A percentile compares a stretch with the other conserved stretches of the same genome.
Conservation (phyloP, 2,329 filamentous ascomycete species). For the Sarocladiaceae sp. region DNA sequence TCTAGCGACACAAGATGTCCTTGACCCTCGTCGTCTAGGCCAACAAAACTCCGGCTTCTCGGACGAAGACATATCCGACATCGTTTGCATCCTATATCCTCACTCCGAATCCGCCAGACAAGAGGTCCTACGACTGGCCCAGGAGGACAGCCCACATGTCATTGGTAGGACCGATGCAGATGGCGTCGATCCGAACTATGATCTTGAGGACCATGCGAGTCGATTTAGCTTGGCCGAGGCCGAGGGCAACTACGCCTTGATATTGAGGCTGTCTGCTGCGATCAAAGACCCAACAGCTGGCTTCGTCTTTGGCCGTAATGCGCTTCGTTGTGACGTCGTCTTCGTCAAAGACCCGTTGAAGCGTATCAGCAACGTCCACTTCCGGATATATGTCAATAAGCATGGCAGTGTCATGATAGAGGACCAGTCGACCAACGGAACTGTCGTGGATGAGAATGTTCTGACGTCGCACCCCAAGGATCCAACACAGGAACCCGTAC, state of each 20-base stretch:
- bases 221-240: slow-evolving; percentile 32
- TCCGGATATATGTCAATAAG: slow-evolving; percentile 87
- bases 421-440: slow-evolving; percentile 95
- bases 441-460: slow-evolving; percentile 71
- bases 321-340: slow-evolving; percentile 65
- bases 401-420: slow-evolving; percentile 86
- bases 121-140: slow-evolving; percentile 56
- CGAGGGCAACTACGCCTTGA: slow-evolving; percentile 61
- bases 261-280: slow-evolving; percentile 71
- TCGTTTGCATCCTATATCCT: slow-evolving; percentile 84
- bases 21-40: slow-evolving; percentile 76
- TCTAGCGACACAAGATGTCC: slow-evolving; percentile 69
- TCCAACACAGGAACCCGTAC: slow-evolving; percentile 26
- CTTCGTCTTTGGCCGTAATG: slow-evolving; percentile 83
- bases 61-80: slow-evolving; percentile 79
- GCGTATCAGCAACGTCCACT: slow-evolving; percentile 91
- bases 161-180: slow-evolving; percentile 45
- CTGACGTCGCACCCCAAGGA: slow-evolving; percentile 44
- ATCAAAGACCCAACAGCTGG: slow-evolving; percentile 67
- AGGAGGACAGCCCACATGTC: slow-evolving; percentile 43
- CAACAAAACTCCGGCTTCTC: slow-evolving; percentile 78
- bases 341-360: slow-evolving; percentile 63
- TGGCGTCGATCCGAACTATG: slow-evolving; percentile 47
- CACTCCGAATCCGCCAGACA: slow-evolving; percentile 66
- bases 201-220: slow-evolving; percentile 44